phyloP scores from a whole-genome alignment of 148 eudicot genomes.

The Simmondsia chinensis region DNA sequence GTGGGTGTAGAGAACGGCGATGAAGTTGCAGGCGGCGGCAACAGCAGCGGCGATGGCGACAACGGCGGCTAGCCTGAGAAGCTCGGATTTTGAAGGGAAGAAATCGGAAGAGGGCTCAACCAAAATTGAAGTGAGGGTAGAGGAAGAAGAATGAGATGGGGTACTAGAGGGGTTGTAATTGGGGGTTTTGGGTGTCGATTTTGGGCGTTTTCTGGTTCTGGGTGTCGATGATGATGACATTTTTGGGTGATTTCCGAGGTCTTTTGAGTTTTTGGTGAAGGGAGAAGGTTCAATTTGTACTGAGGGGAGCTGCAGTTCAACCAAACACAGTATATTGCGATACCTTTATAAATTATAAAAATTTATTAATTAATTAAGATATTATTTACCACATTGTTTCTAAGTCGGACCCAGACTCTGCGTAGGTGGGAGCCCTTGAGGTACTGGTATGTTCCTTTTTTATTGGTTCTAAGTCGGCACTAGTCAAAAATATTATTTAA shows the following conservation, averaged over 20 bases:
- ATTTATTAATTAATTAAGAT: too few species aligned
- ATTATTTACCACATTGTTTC: too few species aligned
- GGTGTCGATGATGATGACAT: constrained; percentile 3
- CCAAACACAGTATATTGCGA: too few species aligned
- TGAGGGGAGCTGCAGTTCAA: too few species aligned
- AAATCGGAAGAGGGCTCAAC: constrained; percentile 40
- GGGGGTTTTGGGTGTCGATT: constrained; percentile 10
- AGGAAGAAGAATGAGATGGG: constrained; percentile 12
- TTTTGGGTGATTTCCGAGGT: neutral
- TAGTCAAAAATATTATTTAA: too few species aligned
- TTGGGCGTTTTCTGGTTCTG: constrained; percentile 1
- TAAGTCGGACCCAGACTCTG: too few species aligned
- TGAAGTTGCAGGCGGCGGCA: constrained; percentile 31
- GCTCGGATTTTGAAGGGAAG: constrained; percentile 55
- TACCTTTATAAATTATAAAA: too few species aligned
- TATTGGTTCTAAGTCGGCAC: too few species aligned
- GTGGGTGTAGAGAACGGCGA: constrained; percentile 18
- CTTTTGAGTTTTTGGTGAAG: neutral
- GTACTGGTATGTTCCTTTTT: too few species aligned
- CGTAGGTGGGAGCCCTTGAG: too few species aligned
- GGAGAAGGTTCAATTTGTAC: too few species aligned
- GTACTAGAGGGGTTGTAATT: constrained; percentile 2
- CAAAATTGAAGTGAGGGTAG: constrained; percentile 15
- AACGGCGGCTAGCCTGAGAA: constrained; percentile 42
- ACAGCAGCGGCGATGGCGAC: constrained; percentile 46